Evolutionary conservation across 2,329 filamentous ascomycete genomes (phyloP), one percentile per base, ranked within the genome.

Genomic region (Chaetomium sp.): DNA sequence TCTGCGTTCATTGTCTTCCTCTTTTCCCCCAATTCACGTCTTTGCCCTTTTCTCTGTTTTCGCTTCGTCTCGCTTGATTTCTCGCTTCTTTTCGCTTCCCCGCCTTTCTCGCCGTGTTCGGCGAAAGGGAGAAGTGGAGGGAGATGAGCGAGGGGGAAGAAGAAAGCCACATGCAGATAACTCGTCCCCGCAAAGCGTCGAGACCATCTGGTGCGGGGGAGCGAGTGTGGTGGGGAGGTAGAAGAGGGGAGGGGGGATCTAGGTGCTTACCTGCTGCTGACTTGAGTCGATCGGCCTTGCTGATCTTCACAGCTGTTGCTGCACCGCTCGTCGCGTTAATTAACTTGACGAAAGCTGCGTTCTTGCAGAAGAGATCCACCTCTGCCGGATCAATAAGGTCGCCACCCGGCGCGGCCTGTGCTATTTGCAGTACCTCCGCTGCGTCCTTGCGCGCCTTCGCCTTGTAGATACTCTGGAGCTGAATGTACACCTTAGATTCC

Each of bases 341-440:
- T 48, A 97, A 81, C 72, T 94, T 95, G 68, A 96, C 87, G 68
- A 95, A 94, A 47, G 88, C 88, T 49, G 91, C 92, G 63, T 95
- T 95, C 73, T 95, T 96, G 80, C 92, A 97, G 71, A 96, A 97
- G 38, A 87, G 77, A 66, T 96, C 91, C 46, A 97, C 85, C 64
- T 96, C 89, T 52, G 81, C 81, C 45, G 82, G 76, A 47, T 87
- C 78, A 55, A 95, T 79, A 60, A 68, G 67, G 62, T 72, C 76
- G 66, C 70, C 82, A 70, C 68, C 71, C 36, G 76, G 68, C 51
- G 72, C 68, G 37, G 75, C 70, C 47, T 82, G 83, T 43, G 90
- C 85, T 10, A 72, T 82, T 10, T 77, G 72, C 2, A 90, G 73
- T 2, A 97, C 87, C 70, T 95, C 87, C 35, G 82, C 80, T 11